phyloP scores from a whole-genome alignment of 176 grass and related monocot genomes.

The Areca catechu region DNA sequence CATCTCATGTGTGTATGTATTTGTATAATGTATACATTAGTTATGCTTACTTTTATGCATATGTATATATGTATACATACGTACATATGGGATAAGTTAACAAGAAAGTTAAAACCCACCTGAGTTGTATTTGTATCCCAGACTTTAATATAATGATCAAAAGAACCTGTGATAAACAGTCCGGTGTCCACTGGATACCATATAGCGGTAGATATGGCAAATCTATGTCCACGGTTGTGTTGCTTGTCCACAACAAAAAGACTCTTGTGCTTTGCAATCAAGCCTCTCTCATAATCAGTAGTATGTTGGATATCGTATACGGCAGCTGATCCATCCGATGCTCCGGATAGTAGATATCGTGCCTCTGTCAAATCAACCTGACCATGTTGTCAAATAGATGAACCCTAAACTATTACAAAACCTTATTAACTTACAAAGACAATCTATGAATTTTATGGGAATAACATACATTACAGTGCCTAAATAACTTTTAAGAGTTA shows the following conservation, averaged over 20 bases:
- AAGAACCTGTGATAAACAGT: constrained; percentile 72
- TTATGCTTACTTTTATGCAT: no score
- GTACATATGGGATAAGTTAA: not conserved
- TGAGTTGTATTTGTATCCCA: constrained; percentile 94
- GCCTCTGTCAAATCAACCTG: constrained; percentile 87
- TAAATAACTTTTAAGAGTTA: no score
- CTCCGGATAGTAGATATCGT: constrained; percentile 73
- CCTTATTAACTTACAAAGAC: no score
- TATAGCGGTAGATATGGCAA: constrained; percentile 48
- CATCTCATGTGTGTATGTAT: no score
- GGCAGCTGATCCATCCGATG: constrained; percentile 68
- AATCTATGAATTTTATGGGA: no score
- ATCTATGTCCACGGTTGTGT: constrained; percentile 63
- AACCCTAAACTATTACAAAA: no score
- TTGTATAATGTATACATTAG: no score
- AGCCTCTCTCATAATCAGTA: constrained; percentile 30
- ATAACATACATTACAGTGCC: no score
- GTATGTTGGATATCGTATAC: constrained; percentile 60
- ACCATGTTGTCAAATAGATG: constrained; percentile 45
- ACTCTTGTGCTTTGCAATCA: constrained; percentile 63
- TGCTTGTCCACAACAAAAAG: constrained; percentile 72
- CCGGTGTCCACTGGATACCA: constrained; percentile 96
- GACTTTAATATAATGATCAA: constrained; percentile 79
- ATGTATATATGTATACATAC: no score
- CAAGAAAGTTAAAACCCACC: constrained; percentile 26